These are phyloP conservation scores for Pseudozyma tsukubaensis DNA, from an alignment of 1,284 basidiomycete species.

Conservation along the genomic window DNA sequence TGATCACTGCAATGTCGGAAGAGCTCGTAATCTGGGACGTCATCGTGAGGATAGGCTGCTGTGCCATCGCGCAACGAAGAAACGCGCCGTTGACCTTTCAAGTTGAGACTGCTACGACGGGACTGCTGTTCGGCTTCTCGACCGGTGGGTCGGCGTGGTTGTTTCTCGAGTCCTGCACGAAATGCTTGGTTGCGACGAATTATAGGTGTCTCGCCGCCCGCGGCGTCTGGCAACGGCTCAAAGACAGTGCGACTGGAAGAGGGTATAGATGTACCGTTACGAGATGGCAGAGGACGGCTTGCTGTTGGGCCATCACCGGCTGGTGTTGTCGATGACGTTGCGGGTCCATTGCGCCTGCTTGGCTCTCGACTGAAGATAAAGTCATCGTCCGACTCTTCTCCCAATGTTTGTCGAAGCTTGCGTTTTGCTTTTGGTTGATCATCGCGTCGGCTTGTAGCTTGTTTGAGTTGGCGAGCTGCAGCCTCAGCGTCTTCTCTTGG, in stretches of 20 bases:
- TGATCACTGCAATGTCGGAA: slow-evolving; percentile 60
- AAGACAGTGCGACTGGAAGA: slow-evolving; percentile 36
- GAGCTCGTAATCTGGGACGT: slow-evolving; percentile 60
- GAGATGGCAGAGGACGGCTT: slow-evolving; percentile 7
- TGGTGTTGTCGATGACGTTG: slow-evolving; percentile 19
- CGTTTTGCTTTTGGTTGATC: slow-evolving; percentile 33
- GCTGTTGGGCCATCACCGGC: slow-evolving; percentile 4
- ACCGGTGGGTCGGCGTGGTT: slow-evolving; percentile 40
- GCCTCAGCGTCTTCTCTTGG: slow-evolving; percentile 22
- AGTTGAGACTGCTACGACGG: slow-evolving; percentile 56
- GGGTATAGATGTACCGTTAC: slow-evolving; percentile 21
- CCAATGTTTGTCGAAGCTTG: slow-evolving; percentile 28
- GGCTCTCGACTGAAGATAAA: slow-evolving; percentile 52
- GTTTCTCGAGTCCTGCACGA: slow-evolving; percentile 43
- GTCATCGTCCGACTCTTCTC: slow-evolving; percentile 46
- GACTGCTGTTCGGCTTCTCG: slow-evolving; percentile 27
- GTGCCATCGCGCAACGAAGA: slow-evolving; percentile 57
- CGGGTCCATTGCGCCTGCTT: slow-evolving; percentile 11
- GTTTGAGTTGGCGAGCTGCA: slow-evolving; percentile 31
- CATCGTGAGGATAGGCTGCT: slow-evolving; percentile 59
- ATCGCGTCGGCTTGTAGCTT: slow-evolving; percentile 22
- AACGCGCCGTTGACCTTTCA: slow-evolving; percentile 56
- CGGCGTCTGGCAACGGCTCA: slow-evolving; percentile 49
- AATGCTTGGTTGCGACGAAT: slow-evolving; percentile 49
- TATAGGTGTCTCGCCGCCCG: slow-evolving; percentile 53